These are phyloP conservation scores for Alternaria sp. DNA, from an alignment of 2,329 filamentous ascomycete species.

Conservation along the genomic window DNA sequence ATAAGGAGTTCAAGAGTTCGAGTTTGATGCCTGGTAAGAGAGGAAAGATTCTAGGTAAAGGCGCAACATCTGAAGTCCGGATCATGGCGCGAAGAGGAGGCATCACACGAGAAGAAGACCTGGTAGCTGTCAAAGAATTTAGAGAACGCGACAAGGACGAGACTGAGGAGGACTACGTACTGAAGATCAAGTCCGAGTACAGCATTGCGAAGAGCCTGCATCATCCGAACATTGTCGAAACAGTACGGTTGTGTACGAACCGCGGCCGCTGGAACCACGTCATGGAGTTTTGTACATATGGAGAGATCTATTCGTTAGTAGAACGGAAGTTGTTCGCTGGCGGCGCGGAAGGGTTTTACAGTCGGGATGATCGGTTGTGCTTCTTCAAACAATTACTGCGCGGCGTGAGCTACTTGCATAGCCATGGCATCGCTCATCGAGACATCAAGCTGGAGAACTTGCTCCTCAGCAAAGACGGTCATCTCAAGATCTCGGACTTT, in stretches of 20 bases:
- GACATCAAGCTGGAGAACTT: conserved; percentile 92
- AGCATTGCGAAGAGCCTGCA: conserved; percentile 84
- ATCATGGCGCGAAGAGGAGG: conserved; percentile 76
- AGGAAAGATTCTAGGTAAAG: conserved; percentile 79
- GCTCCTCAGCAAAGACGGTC: conserved; percentile 77
- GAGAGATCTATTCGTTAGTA: conserved; percentile 79
- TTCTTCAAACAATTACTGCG: conserved; percentile 89
- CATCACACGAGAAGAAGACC: conserved; percentile 63
- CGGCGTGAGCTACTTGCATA: conserved; percentile 81
- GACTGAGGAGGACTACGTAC: conserved; percentile 75
- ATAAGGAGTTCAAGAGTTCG: conserved; percentile 69
- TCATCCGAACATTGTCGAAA: conserved; percentile 87
- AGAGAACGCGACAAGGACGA: conserved; percentile 74
- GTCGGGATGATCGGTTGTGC: conserved; percentile 73
- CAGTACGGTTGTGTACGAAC: conserved; percentile 74
- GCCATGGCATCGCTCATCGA: conserved; percentile 84
- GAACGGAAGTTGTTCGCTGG: conserved; percentile 63
- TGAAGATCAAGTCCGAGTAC: conserved; percentile 91
- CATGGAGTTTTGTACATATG: conserved; percentile 88
- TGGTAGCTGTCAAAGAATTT: conserved; percentile 90
- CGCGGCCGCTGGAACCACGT: conserved; percentile 84
- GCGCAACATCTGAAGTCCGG: conserved; percentile 81
- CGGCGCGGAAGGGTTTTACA: conserved; percentile 61
- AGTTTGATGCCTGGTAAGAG: conserved; percentile 74
- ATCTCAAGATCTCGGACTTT: conserved; percentile 91